Conservation (phyloP, 768 basidiomycete species). For the Ramaria rubella region DNA sequence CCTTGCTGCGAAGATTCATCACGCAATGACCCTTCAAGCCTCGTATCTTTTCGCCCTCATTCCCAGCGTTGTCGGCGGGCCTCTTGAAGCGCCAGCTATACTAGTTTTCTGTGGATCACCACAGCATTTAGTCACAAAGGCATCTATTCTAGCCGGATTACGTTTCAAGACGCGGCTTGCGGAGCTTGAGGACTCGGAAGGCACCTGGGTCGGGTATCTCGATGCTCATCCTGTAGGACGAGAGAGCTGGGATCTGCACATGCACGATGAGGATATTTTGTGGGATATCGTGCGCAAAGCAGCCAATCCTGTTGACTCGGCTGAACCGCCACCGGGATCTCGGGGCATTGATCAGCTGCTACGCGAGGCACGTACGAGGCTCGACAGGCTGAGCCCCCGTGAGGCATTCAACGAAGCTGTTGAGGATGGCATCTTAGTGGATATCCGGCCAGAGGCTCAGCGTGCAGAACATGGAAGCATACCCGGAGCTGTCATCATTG, state of each 20-base stretch:
- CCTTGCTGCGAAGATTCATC: slow-evolving; percentile 38
- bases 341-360: slow-evolving; percentile 53
- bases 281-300: slow-evolving; percentile 63
- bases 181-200: slow-evolving; percentile 13
- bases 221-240: slow-evolving; percentile 15
- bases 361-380: slow-evolving; percentile 48
- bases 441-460: slow-evolving; percentile 63
- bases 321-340: slow-evolving; percentile 58
- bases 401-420: slow-evolving; percentile 55
- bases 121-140: slow-evolving; percentile 53
- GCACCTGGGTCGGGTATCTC: slow-evolving; percentile 40
- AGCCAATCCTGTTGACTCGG: slow-evolving; percentile 28
- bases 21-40: slow-evolving; percentile 39
- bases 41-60: slow-evolving; percentile 11
- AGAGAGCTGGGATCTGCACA: slow-evolving; percentile 41
- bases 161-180: slow-evolving; percentile 45
- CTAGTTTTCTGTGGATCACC: slow-evolving; percentile 56
- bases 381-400: slow-evolving; percentile 55
- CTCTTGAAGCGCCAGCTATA: slow-evolving; percentile 21
- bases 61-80: slow-evolving; percentile 18
- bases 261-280: slow-evolving; percentile 60
- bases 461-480: slow-evolving; percentile 53
- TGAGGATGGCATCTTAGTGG: slow-evolving; percentile 53
- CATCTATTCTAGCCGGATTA: slow-evolving; percentile 53
- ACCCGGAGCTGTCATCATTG: slow-evolving; percentile 62